Conservation (phyloP, 1,139 yeast genomes). For the Suhomyces maxii region DNA sequence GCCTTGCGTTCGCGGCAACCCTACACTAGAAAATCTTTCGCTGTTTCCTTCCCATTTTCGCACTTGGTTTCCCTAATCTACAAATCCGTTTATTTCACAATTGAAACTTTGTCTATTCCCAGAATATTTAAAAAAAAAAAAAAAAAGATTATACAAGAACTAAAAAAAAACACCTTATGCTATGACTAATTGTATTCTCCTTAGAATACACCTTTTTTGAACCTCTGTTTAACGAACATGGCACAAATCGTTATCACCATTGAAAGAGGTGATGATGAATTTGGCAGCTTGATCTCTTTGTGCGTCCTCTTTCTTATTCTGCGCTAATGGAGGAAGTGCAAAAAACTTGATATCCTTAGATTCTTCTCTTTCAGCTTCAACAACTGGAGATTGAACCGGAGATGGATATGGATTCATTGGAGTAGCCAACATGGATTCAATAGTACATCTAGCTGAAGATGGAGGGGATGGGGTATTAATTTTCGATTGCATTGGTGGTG, state of each 20-base stretch:
- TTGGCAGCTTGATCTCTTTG: constrained; percentile 13
- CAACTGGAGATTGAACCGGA: constrained; percentile 23
- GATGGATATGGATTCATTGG: constrained; percentile 17
- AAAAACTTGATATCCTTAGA: constrained; percentile 16
- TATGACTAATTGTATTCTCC: not conserved
- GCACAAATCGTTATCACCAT: constrained; percentile 27
- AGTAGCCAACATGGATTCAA: constrained; percentile 17
- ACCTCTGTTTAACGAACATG: constrained; percentile 15
- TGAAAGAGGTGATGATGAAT: constrained; percentile 30
- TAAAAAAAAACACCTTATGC: constrained; percentile 1
- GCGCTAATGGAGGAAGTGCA: constrained; percentile 17
- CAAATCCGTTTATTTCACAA: not conserved
- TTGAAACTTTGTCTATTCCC: constrained; percentile 4
- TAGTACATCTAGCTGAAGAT: constrained; percentile 14
- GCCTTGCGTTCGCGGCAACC: not conserved
- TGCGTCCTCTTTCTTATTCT: not conserved
- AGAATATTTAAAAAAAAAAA: no score
- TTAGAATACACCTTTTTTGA: not conserved
- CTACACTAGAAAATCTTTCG: not conserved
- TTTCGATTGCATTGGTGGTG: not conserved
- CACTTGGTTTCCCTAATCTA: not conserved
- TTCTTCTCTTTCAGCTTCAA: constrained; percentile 12
- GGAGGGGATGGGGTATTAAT: not conserved
- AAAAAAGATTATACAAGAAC: constrained; percentile 7
- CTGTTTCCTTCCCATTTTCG: not conserved